These are phyloP conservation scores for Rhizophora apiculata DNA, from an alignment of 345 rosid species.

Conservation along the genomic window DNA sequence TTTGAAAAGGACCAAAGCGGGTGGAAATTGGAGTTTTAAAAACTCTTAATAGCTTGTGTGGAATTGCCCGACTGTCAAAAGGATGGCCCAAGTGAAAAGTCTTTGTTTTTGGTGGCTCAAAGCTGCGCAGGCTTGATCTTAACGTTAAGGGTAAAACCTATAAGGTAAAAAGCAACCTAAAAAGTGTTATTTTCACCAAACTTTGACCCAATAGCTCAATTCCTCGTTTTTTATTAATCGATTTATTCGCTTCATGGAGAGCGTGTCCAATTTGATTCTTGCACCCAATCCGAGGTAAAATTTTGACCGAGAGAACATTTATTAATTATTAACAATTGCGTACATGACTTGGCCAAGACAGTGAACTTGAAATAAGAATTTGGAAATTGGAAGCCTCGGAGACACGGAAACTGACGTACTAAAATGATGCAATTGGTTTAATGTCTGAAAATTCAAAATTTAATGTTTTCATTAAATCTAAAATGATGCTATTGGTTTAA, in stretches of 20 bases:
- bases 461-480: no score
- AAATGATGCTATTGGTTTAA: no score
- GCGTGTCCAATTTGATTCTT: neutral
- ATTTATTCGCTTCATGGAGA: no score
- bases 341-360: neutral
- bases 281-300: neutral
- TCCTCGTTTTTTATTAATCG: no score
- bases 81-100: slow-evolving; percentile 10
- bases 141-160: no score
- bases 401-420: neutral
- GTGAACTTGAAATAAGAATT: neutral
- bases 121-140: no score
- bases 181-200: no score
- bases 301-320: neutral
- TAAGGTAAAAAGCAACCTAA: no score
- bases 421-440: no score
- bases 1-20: no score
- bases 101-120: slow-evolving; percentile 2
- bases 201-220: no score
- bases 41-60: slow-evolving; percentile 11
- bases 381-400: neutral
- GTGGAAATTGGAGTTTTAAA: slow-evolving; percentile 9
- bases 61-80: neutral
- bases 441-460: no score
- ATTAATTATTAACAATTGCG: neutral